Evolutionary conservation across 305 asterid genomes (phyloP).

Genomic region (Euphrasia arctica): DNA sequence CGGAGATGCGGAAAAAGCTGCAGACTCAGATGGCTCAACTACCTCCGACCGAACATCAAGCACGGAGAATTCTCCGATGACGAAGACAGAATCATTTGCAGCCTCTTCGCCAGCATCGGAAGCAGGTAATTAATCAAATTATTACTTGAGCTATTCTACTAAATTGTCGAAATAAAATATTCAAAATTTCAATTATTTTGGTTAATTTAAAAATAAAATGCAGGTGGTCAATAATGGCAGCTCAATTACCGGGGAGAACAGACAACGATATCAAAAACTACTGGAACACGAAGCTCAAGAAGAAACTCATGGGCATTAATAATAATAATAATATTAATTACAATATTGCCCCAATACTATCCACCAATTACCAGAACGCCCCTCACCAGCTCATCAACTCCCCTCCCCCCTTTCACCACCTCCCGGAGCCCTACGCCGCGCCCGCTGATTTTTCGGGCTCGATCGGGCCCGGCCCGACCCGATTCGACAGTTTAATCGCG

Average conservation of each 20-base stretch:
- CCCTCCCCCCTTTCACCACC: slow-evolving; percentile 3
- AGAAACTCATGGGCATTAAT: slow-evolving; percentile 36
- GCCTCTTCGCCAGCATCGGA: slow-evolving; percentile 69
- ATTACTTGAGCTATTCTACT: too few relatives aligned
- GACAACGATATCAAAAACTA: slow-evolving; percentile 69
- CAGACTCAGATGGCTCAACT: slow-evolving; percentile 91
- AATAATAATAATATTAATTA: neutral
- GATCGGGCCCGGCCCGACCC: slow-evolving; percentile 24
- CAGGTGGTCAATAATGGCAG: slow-evolving; percentile 78
- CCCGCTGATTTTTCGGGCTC: slow-evolving; percentile 26
- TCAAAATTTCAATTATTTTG: neutral
- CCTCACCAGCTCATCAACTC: slow-evolving; percentile 23
- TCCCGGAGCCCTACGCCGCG: slow-evolving; percentile 28
- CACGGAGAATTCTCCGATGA: slow-evolving; percentile 81
- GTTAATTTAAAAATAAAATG: neutral
- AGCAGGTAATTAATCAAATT: slow-evolving; percentile 52
- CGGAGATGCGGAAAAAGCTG: slow-evolving; percentile 91
- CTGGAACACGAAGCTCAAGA: slow-evolving; percentile 77
- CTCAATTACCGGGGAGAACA: slow-evolving; percentile 57
- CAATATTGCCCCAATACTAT: neutral
- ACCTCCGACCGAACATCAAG: slow-evolving; percentile 76
- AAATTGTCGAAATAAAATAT: too few relatives aligned
- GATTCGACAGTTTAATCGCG: slow-evolving; percentile 19
- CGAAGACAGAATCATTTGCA: slow-evolving; percentile 72
- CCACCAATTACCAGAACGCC: slow-evolving; percentile 21